phyloP scores from a whole-genome alignment of 331 rosid genomes.

The Rhamnella rubrinervis region DNA sequence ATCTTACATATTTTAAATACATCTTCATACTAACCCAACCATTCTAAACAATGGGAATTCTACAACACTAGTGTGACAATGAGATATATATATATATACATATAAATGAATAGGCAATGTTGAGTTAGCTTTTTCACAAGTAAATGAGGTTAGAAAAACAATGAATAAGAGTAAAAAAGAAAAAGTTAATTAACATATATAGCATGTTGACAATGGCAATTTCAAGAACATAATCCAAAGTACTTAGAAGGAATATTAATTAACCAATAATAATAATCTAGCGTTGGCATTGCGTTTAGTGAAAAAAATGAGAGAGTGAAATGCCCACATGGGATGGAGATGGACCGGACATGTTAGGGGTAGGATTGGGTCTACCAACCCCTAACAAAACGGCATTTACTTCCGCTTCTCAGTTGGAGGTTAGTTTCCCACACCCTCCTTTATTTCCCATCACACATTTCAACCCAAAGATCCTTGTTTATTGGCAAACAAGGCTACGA shows the following conservation, averaged over 20 bases:
- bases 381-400: conserved; percentile 72
- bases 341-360: conserved; percentile 20
- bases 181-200: background rate
- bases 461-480: conserved; percentile 69
- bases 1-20: background rate
- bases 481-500: conserved; percentile 23
- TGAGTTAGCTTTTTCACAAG: background rate
- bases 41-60: background rate
- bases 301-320: too few relatives aligned
- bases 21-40: background rate
- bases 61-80: conserved; percentile 8
- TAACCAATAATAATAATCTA: background rate
- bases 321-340: conserved; percentile 5
- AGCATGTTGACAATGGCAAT: conserved; percentile 9
- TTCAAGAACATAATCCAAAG: background rate
- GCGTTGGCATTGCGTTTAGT: background rate
- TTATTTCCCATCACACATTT: conserved; percentile 41
- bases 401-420: conserved; percentile 40
- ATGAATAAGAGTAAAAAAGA: background rate
- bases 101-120: background rate
- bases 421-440: conserved; percentile 40
- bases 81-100: background rate
- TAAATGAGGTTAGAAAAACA: background rate
- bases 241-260: background rate
- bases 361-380: conserved; percentile 62